These are phyloP conservation scores for Rhizophora mangle DNA, from an alignment of 345 rosid species.

Conservation along the genomic window DNA sequence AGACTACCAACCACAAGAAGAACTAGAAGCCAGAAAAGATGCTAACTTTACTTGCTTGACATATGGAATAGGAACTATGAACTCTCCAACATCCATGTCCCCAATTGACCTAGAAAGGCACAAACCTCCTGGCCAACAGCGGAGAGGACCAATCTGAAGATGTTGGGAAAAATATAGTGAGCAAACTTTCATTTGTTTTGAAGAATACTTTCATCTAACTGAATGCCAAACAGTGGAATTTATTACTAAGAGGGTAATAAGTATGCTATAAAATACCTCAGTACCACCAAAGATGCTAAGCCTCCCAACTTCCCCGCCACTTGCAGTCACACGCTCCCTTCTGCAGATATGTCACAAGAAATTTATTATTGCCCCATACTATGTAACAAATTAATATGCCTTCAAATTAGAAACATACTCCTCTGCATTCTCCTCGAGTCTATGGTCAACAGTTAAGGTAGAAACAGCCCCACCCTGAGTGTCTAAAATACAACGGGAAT, in stretches of 20 bases:
- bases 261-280: conserved; percentile 42
- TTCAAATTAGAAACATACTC: conserved; percentile 52
- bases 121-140: conserved; percentile 95
- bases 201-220: not conserved
- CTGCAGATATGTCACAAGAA: conserved; percentile 35
- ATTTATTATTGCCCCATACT: conserved; percentile 5
- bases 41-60: conserved; percentile 87
- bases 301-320: conserved; percentile 99
- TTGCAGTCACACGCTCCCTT: conserved; percentile 84
- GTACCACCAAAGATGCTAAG: conserved; percentile 79
- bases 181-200: not conserved
- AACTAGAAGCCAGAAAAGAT: not conserved
- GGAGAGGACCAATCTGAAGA: conserved; percentile 72
- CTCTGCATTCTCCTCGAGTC: conserved; percentile 80
- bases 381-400: conserved; percentile 5
- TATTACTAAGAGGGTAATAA: not conserved
- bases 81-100: conserved; percentile 93
- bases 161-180: not conserved
- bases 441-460: conserved; percentile 79
- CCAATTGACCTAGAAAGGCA: conserved; percentile 96
- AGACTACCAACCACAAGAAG: not conserved
- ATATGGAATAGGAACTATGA: conserved; percentile 80
- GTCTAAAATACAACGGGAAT: conserved; percentile 83
- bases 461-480: conserved; percentile 67
- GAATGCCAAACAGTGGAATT: not conserved